phyloP scores from a whole-genome alignment of 805 yeast species.

The Myxozyma mucilagina region DNA sequence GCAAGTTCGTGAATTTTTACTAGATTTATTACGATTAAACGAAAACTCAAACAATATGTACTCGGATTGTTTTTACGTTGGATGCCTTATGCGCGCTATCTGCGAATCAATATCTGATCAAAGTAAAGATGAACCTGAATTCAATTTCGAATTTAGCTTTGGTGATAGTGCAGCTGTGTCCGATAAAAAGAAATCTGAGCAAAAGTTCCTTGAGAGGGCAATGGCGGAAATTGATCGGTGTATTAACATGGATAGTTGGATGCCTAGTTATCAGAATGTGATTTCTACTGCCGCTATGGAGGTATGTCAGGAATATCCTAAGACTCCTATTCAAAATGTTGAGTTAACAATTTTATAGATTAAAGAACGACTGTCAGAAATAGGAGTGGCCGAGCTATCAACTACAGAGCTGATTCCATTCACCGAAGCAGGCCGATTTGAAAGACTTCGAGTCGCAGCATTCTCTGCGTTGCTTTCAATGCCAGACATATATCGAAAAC shows the following conservation, averaged over 20 bases:
- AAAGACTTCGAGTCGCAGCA: constrained; percentile 64
- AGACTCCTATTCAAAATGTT: neutral
- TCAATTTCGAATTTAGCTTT: constrained; percentile 25
- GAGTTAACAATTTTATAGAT: constrained; percentile 39
- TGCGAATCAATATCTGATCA: constrained; percentile 43
- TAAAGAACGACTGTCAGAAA: constrained; percentile 58
- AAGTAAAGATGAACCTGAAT: constrained; percentile 1
- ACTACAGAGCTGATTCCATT: constrained; percentile 57
- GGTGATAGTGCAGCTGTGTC: constrained; percentile 12
- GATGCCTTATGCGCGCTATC: constrained; percentile 57
- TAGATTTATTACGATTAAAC: constrained; percentile 75
- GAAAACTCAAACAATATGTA: constrained; percentile 80
- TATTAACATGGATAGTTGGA: constrained; percentile 80
- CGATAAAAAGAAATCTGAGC: constrained; percentile 2
- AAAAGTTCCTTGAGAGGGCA: constrained; percentile 49
- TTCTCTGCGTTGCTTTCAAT: constrained; percentile 61
- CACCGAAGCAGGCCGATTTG: constrained; percentile 50
- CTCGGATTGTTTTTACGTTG: constrained; percentile 68
- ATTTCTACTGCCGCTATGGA: constrained; percentile 57
- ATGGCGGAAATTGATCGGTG: constrained; percentile 70
- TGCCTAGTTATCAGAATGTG: constrained; percentile 66
- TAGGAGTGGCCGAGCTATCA: constrained; percentile 54
- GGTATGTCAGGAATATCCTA: constrained; percentile 2
- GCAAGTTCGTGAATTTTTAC: constrained; percentile 59
- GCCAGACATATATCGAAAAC: constrained; percentile 68